These are phyloP conservation scores for Spiraea crenata DNA, from an alignment of 331 rosid genomes.

Conservation along the genomic window DNA sequence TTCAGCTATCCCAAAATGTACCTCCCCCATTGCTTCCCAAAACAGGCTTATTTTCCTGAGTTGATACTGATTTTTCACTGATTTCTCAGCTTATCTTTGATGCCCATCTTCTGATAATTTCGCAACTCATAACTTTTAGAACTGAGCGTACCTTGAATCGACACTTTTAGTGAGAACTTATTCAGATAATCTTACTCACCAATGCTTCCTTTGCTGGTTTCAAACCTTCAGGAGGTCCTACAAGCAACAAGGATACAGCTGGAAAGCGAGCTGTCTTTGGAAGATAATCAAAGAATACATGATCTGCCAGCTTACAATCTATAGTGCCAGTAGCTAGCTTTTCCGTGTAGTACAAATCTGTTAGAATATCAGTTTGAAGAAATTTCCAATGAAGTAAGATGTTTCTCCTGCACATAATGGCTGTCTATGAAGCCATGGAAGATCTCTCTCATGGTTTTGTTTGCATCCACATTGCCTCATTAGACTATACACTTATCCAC, in stretches of 20 bases:
- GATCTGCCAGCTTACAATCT: constrained; percentile 89
- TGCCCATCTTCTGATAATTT: not conserved
- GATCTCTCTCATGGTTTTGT: not conserved
- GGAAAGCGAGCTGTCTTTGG: constrained; percentile 86
- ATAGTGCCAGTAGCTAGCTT: constrained; percentile 49
- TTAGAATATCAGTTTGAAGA: not conserved
- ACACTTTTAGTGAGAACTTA: not conserved
- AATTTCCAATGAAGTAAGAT: not conserved
- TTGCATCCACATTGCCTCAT: not conserved
- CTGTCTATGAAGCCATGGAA: not conserved
- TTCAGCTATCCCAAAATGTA: too few relatives aligned
- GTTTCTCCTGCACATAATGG: not conserved
- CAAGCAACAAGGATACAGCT: constrained; percentile 72
- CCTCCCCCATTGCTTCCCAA: too few relatives aligned
- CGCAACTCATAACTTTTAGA: not conserved
- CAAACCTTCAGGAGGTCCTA: constrained; percentile 66
- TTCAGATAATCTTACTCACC: not conserved
- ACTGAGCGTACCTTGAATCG: not conserved
- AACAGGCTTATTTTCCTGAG: too few relatives aligned
- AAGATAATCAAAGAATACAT: constrained; percentile 68
- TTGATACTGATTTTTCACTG: too few relatives aligned
- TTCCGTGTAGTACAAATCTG: not conserved
- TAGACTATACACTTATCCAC: too few relatives aligned
- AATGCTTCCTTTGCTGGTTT: constrained; percentile 7
- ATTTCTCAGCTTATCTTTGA: too few relatives aligned